Percentiles rank a stretch among this genome's conserved stretches.
Evolutionary conservation across 1,284 basidiomycete genomes (phyloP).

Genomic region (Pseudozyma sp.): DNA sequence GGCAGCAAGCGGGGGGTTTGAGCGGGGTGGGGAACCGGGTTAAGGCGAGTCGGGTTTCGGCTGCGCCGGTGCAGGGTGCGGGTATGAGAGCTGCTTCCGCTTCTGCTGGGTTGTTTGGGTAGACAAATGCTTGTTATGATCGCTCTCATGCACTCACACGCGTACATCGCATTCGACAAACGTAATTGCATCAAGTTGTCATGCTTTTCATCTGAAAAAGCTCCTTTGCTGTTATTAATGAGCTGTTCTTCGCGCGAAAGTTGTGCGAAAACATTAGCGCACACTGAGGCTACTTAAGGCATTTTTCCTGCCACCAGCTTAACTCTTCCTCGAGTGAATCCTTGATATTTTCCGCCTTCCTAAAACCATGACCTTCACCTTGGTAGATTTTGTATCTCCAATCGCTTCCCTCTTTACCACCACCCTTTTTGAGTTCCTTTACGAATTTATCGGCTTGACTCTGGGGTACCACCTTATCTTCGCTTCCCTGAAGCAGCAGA

Average conservation of each 20-base stretch:
- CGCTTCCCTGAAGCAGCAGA: slow-evolving; percentile 74
- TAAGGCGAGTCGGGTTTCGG: slow-evolving; percentile 26
- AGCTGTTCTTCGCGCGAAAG: background rate
- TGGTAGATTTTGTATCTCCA: slow-evolving; percentile 54
- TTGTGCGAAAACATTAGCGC: background rate
- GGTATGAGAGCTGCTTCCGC: slow-evolving; percentile 1
- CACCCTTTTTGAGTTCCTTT: slow-evolving; percentile 29
- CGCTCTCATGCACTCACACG: too few relatives aligned
- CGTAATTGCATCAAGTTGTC: too few relatives aligned
- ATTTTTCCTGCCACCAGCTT: slow-evolving; percentile 21
- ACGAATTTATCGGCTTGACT: slow-evolving; percentile 72
- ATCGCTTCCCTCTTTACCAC: slow-evolving; percentile 15
- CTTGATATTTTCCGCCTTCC: slow-evolving; percentile 30
- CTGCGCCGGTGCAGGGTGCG: background rate
- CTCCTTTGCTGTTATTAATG: too few relatives aligned
- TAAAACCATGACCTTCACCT: slow-evolving; percentile 58
- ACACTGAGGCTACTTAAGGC: slow-evolving; percentile 2
- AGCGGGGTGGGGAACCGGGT: slow-evolving; percentile 30
- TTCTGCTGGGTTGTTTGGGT: background rate
- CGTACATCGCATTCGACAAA: too few relatives aligned
- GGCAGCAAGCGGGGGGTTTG: slow-evolving; percentile 3
- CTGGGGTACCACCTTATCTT: slow-evolving; percentile 75
- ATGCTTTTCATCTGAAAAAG: too few relatives aligned
- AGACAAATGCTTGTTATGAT: background rate
- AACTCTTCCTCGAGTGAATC: slow-evolving; percentile 36